phyloP scores from a whole-genome alignment of 139 green algal species.

The Coelastrella sp. region DNA sequence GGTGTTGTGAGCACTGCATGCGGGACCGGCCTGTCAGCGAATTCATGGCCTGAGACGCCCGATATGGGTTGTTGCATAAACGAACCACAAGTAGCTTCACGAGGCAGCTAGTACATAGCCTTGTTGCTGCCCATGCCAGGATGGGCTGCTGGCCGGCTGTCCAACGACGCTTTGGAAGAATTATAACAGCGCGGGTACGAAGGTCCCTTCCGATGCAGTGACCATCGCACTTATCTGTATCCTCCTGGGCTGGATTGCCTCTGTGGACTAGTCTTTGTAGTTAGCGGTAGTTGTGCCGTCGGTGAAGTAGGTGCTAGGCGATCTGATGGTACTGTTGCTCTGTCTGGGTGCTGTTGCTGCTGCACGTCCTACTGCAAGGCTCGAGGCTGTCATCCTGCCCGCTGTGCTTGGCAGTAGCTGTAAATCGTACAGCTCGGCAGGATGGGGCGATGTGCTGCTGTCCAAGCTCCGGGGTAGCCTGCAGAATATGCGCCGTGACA shows the following conservation, averaged over 20 bases:
- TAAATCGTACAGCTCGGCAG: neutral
- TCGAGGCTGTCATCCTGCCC: neutral
- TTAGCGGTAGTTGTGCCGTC: too few relatives aligned
- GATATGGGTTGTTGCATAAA: too few relatives aligned
- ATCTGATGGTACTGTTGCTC: neutral
- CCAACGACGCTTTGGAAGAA: too few relatives aligned
- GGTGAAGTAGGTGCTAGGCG: neutral
- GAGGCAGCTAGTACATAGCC: too few relatives aligned
- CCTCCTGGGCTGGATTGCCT: too few relatives aligned
- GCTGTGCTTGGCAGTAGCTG: neutral
- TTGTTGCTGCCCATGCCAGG: too few relatives aligned
- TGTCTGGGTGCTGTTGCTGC: neutral
- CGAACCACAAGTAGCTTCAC: too few relatives aligned
- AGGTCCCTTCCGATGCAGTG: neutral
- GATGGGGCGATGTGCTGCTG: neutral
- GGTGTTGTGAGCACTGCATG: neutral
- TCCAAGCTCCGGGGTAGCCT: conserved; percentile 3
- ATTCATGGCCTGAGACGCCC: neutral
- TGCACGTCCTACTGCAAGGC: neutral
- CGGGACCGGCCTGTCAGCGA: neutral
- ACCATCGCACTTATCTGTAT: neutral
- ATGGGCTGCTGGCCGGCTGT: too few relatives aligned
- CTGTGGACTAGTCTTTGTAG: too few relatives aligned
- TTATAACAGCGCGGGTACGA: neutral
- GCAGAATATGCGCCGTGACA: neutral